Base-by-base conservation (phyloP, 768 basidiomycete species). In the Chiua virens region DNA sequence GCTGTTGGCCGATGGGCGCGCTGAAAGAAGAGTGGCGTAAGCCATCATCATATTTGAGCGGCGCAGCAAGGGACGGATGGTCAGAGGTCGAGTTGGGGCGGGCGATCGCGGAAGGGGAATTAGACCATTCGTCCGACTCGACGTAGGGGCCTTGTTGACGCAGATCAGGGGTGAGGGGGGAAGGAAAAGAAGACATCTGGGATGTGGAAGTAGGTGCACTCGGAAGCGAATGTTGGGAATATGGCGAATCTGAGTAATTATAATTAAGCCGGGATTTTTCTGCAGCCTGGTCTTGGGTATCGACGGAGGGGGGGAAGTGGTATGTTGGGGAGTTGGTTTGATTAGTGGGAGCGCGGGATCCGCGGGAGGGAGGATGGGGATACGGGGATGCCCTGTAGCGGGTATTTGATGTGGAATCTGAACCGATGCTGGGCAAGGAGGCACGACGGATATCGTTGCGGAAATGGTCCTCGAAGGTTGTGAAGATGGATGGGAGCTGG, bases 401-500 rank as follows among this genome's bases (percentile, higher is more conserved):
- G 55, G 64, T 64, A 55, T 70, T 58, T 1, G 66, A 58, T 15
- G 66, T 22, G 40, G 69, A 65, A 47, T 85, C 82, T 18, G 81
- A 75, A 63, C 75, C 71, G 40, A 86, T 73, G 44, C 75, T 79
- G 3, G 86, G 85, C 20, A 89, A 74, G 3, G 86, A 86, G 4
- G 83, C 73, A 40, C 86, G 81, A 49, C 87, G 81, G 47, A 66
- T 69, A 39, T 85, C 83, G 58, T 70, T 71, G 52, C 77, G 67
- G 64, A 79, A 70, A 22, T 75, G 73, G 64, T 85, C 85, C 65
- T 84, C 82, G 54, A 88, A 84, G 27, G 81, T 77, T 28, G 82
- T 79, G 57, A 86, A 87, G 58, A 89, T 86, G 61, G 86, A 86
- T 17, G 87, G 87, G 17, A 89, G 76, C 70, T 85, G 82, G 50